Conservation (phyloP, 495 filamentous ascomycete species). For the Pseudotulostoma volvatum region DNA sequence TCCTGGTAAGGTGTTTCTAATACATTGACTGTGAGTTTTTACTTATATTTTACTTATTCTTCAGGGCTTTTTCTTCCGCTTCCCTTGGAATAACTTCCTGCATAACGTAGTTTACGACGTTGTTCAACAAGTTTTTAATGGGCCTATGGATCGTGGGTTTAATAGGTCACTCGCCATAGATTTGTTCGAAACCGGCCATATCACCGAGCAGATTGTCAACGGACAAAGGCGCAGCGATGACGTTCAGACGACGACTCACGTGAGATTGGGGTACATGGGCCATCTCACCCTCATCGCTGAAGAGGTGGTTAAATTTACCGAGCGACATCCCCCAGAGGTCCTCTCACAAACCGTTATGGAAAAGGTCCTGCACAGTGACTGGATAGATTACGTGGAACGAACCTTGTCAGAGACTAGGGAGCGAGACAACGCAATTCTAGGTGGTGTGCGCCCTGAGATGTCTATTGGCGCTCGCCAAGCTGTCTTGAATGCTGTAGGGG, state of each 20-base stretch:
- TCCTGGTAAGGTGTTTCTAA: conserved; percentile 47
- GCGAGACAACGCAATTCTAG: conserved; percentile 96
- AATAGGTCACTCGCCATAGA: conserved; percentile 88
- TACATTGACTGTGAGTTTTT: background rate
- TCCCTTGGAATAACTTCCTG: conserved; percentile 99
- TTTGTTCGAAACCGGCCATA: conserved; percentile 74
- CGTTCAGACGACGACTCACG: conserved; percentile 62
- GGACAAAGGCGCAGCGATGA: conserved; percentile 78
- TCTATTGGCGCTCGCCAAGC: conserved; percentile 51
- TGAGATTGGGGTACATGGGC: conserved; percentile 95
- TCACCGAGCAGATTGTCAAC: conserved; percentile 81
- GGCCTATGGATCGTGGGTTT: conserved; percentile 88
- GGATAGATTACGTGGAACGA: conserved; percentile 92
- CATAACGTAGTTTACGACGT: conserved; percentile 99
- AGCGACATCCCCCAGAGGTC: conserved; percentile 78
- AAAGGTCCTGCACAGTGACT: conserved; percentile 69
- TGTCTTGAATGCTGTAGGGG: conserved; percentile 43
- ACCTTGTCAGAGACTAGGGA: conserved; percentile 87
- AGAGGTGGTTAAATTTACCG: conserved; percentile 96
- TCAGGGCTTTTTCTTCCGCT: conserved; percentile 90
- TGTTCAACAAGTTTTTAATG: conserved; percentile 98
- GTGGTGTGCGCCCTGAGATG: conserved; percentile 83
- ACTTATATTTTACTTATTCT: conserved; percentile 2
- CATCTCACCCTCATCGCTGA: conserved; percentile 95
- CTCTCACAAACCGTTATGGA: conserved; percentile 74